Base-by-base conservation (phyloP, 495 filamentous ascomycete species). In the Podospora pseudopauciseta region DNA sequence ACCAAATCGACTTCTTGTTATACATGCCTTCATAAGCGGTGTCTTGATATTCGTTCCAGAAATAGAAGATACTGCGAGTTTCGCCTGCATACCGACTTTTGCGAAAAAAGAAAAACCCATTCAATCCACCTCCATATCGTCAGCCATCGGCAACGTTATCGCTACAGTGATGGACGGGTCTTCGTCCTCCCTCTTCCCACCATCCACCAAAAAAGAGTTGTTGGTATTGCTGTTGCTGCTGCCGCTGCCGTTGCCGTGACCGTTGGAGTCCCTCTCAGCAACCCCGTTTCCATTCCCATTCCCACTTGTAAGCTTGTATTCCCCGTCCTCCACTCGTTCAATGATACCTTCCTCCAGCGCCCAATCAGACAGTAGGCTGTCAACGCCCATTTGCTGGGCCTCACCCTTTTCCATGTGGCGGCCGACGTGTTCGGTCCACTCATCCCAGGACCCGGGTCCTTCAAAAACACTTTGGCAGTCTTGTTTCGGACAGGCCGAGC, bases 371-470 rank as follows among this genome's bases (percentile, higher is more conserved):
- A 89, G 72, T 16, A 82, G 71, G 5, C 74, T 70, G 71, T 89
- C 87, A 28, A 86, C 81, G 0, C 79, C 83, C 64, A 87, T 74
- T 15, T 80, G 72, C 34, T 72, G 68, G 39, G 83, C 85, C 70
- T 88, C 86, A 11, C 81, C 80, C 70, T 86, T 84, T 75, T 96
- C 93, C 81, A 94, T 90, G 76, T 97, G 95, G 34, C 90, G 84
- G 0, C 93, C 94, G 2, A 99, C 91, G 77, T 99, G 94, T 76
- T 99, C 94, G 72, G 96, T 92, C 75, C 93, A 89, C 59, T 89
- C 85, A 62, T 97, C 92, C 94, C 94, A 97, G 39, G 86, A 90
- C 0, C 82, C 84, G n/a, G 80, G 72, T 3, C 92, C 92, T 27
- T 86, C 82, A 74, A 97, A 98, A 9, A 80, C 71, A 64, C 83